A percentile compares a stretch with the other conserved stretches of the same genome.
phyloP scores from a whole-genome alignment of 257 asterid genomes.

The Plantago ovata region DNA sequence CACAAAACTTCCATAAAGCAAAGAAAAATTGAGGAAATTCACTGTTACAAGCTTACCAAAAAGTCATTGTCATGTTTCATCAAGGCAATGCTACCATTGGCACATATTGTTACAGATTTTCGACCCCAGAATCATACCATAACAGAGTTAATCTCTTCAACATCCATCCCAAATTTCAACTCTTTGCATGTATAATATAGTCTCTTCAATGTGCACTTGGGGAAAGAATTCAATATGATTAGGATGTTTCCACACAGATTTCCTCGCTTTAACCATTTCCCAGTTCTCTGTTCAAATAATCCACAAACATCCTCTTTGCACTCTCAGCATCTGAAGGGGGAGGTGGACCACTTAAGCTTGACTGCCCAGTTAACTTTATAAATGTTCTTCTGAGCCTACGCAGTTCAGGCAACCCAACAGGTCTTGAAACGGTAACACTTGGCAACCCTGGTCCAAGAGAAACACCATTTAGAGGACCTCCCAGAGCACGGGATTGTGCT shows the following conservation, averaged over 20 bases:
- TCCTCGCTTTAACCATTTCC: conserved; percentile 34
- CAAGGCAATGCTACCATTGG: too few relatives aligned
- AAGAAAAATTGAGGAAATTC: too few relatives aligned
- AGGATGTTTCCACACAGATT: background rate
- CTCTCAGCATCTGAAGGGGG: conserved; percentile 85
- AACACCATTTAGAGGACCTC: conserved; percentile 58
- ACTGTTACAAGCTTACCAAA: too few relatives aligned
- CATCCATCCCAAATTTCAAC: too few relatives aligned
- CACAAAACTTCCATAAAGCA: too few relatives aligned
- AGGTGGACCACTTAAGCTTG: conserved; percentile 91
- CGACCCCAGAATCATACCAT: too few relatives aligned
- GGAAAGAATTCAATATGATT: background rate
- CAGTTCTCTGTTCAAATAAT: conserved; percentile 88
- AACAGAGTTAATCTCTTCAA: too few relatives aligned
- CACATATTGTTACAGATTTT: too few relatives aligned
- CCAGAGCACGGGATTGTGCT: conserved; percentile 80
- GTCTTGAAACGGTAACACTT: conserved; percentile 51
- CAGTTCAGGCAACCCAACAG: conserved; percentile 82
- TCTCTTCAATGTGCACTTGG: too few relatives aligned
- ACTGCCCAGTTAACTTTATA: conserved; percentile 74
- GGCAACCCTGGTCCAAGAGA: conserved; percentile 71
- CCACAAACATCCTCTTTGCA: conserved; percentile 94
- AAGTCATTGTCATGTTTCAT: too few relatives aligned
- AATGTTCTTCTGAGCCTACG: conserved; percentile 83
- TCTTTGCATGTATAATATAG: too few relatives aligned